These are phyloP conservation scores for Eucalyptus erythrocorys DNA, from an alignment of 345 rosid species.

Conservation along the genomic window DNA sequence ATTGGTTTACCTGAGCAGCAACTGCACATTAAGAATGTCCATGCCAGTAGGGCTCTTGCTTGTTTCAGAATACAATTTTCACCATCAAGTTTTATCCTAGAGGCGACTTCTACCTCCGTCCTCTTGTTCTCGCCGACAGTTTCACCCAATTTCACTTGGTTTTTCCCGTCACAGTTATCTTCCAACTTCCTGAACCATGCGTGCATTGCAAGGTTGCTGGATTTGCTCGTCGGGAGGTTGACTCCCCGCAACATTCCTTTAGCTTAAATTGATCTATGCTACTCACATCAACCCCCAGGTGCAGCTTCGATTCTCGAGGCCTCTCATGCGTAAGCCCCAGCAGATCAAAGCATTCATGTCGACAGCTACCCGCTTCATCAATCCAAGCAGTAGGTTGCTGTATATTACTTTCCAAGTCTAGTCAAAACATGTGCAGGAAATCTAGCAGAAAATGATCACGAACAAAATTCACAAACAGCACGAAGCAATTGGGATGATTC, in stretches of 20 bases:
- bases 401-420: conserved; percentile 44
- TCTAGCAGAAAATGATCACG: conserved; percentile 26
- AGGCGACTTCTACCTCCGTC: not conserved
- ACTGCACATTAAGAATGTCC: conserved; percentile 32
- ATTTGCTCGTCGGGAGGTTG: conserved; percentile 25
- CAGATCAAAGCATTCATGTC: no score
- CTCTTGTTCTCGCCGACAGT: conserved; percentile 8
- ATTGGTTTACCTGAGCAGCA: conserved; percentile 29
- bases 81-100: not conserved
- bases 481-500: accelerated
- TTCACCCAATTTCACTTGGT: conserved; percentile 26
- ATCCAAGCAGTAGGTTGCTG: conserved; percentile 78
- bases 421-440: conserved; percentile 55
- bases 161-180: conserved; percentile 28
- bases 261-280: conserved; percentile 12
- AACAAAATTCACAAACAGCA: conserved; percentile 10
- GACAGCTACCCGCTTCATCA: conserved; percentile 36
- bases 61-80: conserved; percentile 22
- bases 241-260: conserved; percentile 63
- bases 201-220: conserved; percentile 5
- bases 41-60: conserved; percentile 35
- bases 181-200: conserved; percentile 26
- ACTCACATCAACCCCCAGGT: not conserved
- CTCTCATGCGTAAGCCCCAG: no score
- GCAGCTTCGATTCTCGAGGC: no score